Evolutionary conservation across 805 yeast genomes (phyloP), one percentile per base, ranked within the genome.

Genomic region (Candida jianshihensis): DNA sequence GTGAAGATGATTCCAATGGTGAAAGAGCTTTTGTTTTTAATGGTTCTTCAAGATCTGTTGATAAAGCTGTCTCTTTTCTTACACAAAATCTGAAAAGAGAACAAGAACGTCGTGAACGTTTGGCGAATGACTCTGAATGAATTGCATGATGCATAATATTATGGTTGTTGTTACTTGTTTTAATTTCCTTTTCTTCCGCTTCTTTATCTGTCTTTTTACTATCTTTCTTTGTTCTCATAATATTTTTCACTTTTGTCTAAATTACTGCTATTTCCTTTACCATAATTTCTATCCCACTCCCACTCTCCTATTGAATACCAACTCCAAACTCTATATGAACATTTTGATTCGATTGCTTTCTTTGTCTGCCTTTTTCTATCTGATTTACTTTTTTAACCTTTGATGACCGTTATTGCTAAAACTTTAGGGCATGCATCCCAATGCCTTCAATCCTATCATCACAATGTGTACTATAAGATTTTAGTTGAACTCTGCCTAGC

Each of bases 1-100:
- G 81, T 38, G 84, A 79, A 48, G 75, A 76, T 36, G 75, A 75
- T 47, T 79, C 73, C 26, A 64, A 73, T 31, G 72, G 73, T 18
- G 81, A 79, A 50, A 67, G 96, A 47, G 64, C 69, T 25, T 85
- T 87, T 57, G 81, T 87, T 16, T 71, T 88, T 38, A 63, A 73
- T 24, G 95, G 96, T 26, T 45, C 56, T 24, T 41, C 49, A 12
- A 63, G 56, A 41, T 55, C 62, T 28, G 76, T 76, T 38, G 76
- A 74, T 37, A 68, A 73, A 53, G 84, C 84, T n/a, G 66, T 73
- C 46, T 61, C 66, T 22, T 68, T 75, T 60, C 60, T 77, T 48
- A 64, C 71, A 43, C 77, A 71, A 50, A 76, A 76, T 43, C 60
- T 75, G 53, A 77, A 74, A 47, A 70, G 75, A 39, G 82, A 75